These are phyloP conservation scores for Cercospora nicotianae DNA, from an alignment of 2,329 filamentous ascomycete genomes.

Conservation along the genomic window DNA sequence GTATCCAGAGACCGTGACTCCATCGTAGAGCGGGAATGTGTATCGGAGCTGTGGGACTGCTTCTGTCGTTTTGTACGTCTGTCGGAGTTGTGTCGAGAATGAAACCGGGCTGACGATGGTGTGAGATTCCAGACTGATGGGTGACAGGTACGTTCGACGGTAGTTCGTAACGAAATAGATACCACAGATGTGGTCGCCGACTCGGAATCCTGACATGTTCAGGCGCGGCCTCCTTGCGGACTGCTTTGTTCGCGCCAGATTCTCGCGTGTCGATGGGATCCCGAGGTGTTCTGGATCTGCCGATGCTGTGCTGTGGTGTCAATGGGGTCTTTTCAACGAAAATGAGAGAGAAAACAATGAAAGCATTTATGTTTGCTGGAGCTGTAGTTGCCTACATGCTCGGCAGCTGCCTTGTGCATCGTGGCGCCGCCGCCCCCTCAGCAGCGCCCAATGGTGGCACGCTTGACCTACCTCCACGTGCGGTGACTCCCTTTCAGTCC, in stretches of 20 bases:
- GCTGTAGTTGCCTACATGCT: conserved; percentile 1
- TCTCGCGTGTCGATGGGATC: background rate
- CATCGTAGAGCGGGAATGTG: conserved; percentile 70
- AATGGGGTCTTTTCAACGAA: background rate
- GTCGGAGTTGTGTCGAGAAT: conserved; percentile 53
- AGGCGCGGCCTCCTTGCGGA: background rate
- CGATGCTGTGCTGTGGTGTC: background rate
- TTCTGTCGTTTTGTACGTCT: conserved; percentile 56
- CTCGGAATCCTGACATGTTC: background rate
- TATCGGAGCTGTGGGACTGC: conserved; percentile 61
- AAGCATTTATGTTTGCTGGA: background rate
- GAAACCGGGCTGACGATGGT: conserved; percentile 61
- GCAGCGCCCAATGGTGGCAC: background rate
- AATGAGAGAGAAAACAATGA: background rate
- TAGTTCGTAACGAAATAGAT: conserved; percentile 29
- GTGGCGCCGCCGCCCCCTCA: conserved; percentile 3
- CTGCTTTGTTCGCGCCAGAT: background rate
- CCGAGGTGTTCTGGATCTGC: background rate
- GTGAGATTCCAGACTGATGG: conserved; percentile 58
- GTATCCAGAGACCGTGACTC: conserved; percentile 68
- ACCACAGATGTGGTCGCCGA: conserved; percentile 34
- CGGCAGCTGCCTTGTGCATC: conserved; percentile 5
- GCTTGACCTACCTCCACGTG: background rate
- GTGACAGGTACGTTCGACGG: conserved; percentile 54
- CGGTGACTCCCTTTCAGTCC: background rate